Evolutionary conservation across 192 early-diverging fungal species (phyloP), one percentile per base, ranked within the genome.

Genomic region (Globomyces pollinis-pini): DNA sequence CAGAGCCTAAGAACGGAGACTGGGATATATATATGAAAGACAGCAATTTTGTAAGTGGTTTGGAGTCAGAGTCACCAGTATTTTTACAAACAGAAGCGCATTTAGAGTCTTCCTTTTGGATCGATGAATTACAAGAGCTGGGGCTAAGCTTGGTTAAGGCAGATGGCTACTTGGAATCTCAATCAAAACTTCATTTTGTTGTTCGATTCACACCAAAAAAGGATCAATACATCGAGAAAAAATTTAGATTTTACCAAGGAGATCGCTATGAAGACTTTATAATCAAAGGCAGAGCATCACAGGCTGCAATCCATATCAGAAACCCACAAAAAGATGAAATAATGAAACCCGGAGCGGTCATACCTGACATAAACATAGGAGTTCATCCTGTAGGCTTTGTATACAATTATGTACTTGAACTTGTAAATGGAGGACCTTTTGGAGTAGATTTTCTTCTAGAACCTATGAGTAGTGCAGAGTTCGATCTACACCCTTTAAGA

Each of bases 391-490:
- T 84, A 35, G 70, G 73, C 20, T 63, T 63, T 18, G 62, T 66
- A 35, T 69, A 67, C 61, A 59, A 59, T 26, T 56, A 67, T 18
- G 54, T 57, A 0, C 45, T 84, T 23, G 64, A 76, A 28, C 59
- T 84, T 12, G 60, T 57, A 16, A 84, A 84, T 54, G 75, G 78
- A 11, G 75, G 77, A 3, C 67, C 77, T 1, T 84, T 84, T 65
- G 76, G 76, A 12, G 43, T 80, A 3, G 80, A 84, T 44, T 84
- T 65, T 47, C 61, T 84, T 9, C 69, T 84, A 29, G 72, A 84
- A 57, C 82, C 82, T 9, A 71, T 78, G 18, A 62, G 73, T 32
- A 66, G 75, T 26, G 63, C 34, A 5, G 82, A 84, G 45, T 84
- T 75, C 53, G 73, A 76, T 20, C 63, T 84, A 8, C 69, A 55